Evolutionary conservation across 208 protist species (phyloP), one percentile per base, ranked within the genome.

Genomic region (Acanthamoeba quina): DNA sequence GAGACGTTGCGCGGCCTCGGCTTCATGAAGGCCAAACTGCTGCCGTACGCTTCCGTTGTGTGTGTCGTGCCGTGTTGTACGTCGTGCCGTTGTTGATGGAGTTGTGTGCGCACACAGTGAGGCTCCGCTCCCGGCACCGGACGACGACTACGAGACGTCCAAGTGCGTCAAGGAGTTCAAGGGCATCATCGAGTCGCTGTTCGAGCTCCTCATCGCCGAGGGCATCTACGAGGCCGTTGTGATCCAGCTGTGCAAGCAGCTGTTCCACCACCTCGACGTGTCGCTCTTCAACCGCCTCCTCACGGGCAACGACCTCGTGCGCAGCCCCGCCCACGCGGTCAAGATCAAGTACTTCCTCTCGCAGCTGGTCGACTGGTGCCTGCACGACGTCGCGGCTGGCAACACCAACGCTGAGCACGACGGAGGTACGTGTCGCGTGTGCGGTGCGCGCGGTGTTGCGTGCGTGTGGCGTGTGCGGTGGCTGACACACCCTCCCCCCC

Each of bases 281-380:
- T 68, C 80, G 54, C 58, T 89, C 54, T 89, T 89, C 24, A 60
- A 89, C 37, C 15, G 10, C 29, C 7, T 78, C 34, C 31, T 89
- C 31, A 89, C 58, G 17, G 31, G 58, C 19, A 31, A 58, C 80
- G 54, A n/a, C 17, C 31, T 24, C 17, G 21, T 89, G 41, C 58
- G 80, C 1, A 89, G 24, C 26, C 24, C 58, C 2, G 49, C n/a
- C 17, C 58, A 89, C 24, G 80, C 54, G 3, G 49, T 89, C 47
- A 89, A 89, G 58, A 89, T 89, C 80, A 89, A 89, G 58, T 89
- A 89, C 31, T 89, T 89, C 58, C 80, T 89, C 7, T 89, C 80
- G 49, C 80, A 89, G 80, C 80, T 89, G 5, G 31, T 89, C 49
- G 80, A 89, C 44, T 89, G 80, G 54, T 89, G 80, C 24, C 49